These are phyloP conservation scores for Ocimum tenuiflorum DNA, from an alignment of 257 asterid genomes.

Conservation along the genomic window DNA sequence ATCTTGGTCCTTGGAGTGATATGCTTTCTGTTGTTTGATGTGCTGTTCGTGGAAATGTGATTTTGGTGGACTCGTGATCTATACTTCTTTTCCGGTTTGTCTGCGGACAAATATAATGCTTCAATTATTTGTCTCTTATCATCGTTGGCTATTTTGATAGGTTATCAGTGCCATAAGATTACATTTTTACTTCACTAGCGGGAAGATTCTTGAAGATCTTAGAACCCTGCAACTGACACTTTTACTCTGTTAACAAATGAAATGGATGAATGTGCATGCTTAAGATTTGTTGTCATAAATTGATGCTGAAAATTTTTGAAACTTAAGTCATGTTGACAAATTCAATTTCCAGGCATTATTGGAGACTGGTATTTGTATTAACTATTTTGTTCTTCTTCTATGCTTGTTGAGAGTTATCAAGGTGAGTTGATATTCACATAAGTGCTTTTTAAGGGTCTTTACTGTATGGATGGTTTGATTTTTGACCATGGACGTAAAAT, in stretches of 20 bases:
- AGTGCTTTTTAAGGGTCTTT: background rate
- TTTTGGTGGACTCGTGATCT: background rate
- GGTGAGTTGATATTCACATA: slow-evolving; percentile 1
- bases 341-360: background rate
- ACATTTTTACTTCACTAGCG: background rate
- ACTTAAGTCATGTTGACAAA: background rate
- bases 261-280: background rate
- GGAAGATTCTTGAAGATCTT: background rate
- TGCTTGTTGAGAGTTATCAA: background rate
- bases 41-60: background rate
- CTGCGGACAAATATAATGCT: background rate
- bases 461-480: background rate
- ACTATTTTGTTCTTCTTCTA: background rate
- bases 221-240: background rate
- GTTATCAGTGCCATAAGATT: background rate
- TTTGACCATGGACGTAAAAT: background rate
- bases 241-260: background rate
- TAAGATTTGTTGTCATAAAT: background rate
- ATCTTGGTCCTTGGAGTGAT: background rate
- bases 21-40: background rate
- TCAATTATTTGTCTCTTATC: background rate
- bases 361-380: background rate
- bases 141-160: background rate
- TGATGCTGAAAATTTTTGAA: background rate
- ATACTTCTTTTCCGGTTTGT: background rate